phyloP scores from a whole-genome alignment of 2,329 filamentous ascomycete species.

The Corynespora cassiicola region DNA sequence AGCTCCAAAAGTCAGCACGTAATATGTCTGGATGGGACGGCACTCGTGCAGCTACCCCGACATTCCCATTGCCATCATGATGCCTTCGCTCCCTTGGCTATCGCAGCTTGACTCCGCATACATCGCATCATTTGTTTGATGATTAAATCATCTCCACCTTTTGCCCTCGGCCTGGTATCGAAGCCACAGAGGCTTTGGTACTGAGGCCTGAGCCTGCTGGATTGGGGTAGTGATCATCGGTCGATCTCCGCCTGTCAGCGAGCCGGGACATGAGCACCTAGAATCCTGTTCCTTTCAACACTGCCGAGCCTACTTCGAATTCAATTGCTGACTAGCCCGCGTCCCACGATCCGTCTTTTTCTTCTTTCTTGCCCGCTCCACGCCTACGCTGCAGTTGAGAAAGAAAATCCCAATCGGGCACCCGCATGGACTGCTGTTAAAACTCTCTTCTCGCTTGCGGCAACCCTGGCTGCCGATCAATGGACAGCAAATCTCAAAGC shows the following conservation, averaged over 20 bases:
- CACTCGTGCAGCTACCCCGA: no score
- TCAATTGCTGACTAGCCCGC: constrained; percentile 12
- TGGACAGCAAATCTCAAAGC: constrained; percentile 5
- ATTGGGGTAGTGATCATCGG: constrained; percentile 12
- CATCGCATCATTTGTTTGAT: no score
- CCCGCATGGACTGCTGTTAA: constrained; percentile 4
- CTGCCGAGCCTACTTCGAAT: not conserved
- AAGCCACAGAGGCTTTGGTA: constrained; percentile 4
- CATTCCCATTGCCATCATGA: constrained; percentile 6
- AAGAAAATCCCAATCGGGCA: constrained; percentile 1
- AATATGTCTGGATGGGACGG: constrained; percentile 5
- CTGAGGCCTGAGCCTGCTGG: constrained; percentile 16
- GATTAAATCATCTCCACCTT: constrained; percentile 7
- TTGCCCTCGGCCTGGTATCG: constrained; percentile 1
- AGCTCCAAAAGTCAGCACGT: constrained; percentile 8
- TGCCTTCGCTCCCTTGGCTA: constrained; percentile 7
- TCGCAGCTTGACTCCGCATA: constrained; percentile 9
- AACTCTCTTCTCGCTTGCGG: constrained; percentile 18
- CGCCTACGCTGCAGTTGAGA: constrained; percentile 1
- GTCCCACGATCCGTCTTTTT: not conserved
- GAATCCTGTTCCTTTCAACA: no score
- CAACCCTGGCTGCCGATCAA: constrained; percentile 16
- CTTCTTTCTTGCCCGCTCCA: not conserved
- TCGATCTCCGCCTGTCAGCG: constrained; percentile 12
- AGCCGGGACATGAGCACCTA: not conserved